Evolutionary conservation across 2,329 filamentous ascomycete species (phyloP), one percentile per base, ranked within the genome.

Genomic region (Chaetomium strumarium): DNA sequence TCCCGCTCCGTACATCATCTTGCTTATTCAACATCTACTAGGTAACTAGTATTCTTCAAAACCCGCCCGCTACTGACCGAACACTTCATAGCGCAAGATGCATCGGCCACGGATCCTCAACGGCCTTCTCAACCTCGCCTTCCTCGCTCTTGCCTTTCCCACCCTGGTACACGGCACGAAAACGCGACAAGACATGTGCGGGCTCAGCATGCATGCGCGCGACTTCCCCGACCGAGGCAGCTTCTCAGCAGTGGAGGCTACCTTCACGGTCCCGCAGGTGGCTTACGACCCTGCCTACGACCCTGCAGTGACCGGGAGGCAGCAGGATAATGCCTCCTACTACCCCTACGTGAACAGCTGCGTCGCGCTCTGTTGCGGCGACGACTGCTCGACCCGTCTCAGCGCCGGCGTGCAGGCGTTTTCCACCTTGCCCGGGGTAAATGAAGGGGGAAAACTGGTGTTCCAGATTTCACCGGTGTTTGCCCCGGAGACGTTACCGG

Each of bases 311-410:
- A 24, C 24, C 24, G 24, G 24, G 24, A 24, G 7, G 24, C 24
- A 24, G 4, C 24, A 24, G 4, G 4, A 24, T 4, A 24, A 24
- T 24, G 24, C 24, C 7, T 24, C 24, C 24, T 24, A 37, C 16
- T 8, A n/a, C 6, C 45, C 24, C 1, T 39, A 36, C 6, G 13
- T 49, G 29, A 29, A 14, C 0, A n/a, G 31, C 10, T 40, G 45
- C 9, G 45, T 52, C 0, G n/a, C 45, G 3, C 45, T 55, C 30
- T 55, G 53, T 20, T 52, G 49, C 16, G 53, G 49, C 16, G 45
- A 55, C 11, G 49, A 55, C 36, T 55, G 53, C 49, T 52, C 49
- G 7, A 37, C 30, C 14, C 45, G 45, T 1, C 20, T 55, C n/a
- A 14, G 10, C 7, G 53, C 53, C 13, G 34, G 33, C 11, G 31